Conservation (phyloP, 2,329 filamentous ascomycete species). For the Cladosporium sp. region DNA sequence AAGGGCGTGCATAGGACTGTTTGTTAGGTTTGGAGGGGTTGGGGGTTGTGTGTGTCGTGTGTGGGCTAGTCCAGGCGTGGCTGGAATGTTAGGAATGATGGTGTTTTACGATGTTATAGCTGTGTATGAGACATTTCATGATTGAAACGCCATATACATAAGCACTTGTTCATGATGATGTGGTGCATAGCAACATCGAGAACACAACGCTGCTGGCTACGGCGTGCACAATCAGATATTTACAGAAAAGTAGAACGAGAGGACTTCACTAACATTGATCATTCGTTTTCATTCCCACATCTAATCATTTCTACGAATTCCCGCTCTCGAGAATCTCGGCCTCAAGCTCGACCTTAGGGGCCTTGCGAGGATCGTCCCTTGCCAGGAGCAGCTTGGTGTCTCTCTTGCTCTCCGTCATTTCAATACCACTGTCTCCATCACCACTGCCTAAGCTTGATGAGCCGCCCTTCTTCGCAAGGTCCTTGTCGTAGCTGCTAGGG, state of each 20-base stretch:
- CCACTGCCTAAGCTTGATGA: slow-evolving; percentile 32
- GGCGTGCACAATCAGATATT: no score
- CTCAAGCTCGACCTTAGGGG: slow-evolving; percentile 16
- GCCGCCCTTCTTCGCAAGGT: slow-evolving; percentile 26
- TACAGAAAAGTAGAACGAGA: background rate
- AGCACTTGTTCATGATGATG: no score
- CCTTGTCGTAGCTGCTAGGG: slow-evolving; percentile 54
- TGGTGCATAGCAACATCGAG: no score
- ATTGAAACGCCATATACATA: no score
- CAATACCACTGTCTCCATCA: slow-evolving; percentile 36
- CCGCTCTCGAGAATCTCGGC: slow-evolving; percentile 15
- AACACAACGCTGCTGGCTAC: no score
- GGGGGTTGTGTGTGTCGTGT: background rate
- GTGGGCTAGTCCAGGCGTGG: background rate
- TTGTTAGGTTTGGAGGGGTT: slow-evolving; percentile 31
- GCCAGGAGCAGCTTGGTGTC: slow-evolving; percentile 34
- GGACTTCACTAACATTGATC: background rate
- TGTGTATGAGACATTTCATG: no score
- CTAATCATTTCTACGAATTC: slow-evolving; percentile 7
- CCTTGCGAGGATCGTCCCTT: slow-evolving; percentile 31
- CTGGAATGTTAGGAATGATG: background rate
- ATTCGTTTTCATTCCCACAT: slow-evolving; percentile 12
- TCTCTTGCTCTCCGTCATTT: slow-evolving; percentile 27
- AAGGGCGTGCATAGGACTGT: slow-evolving; percentile 47
- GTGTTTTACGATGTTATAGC: background rate